phyloP scores from a whole-genome alignment of 306 rosid species.

The Cucumis sativus region DNA sequence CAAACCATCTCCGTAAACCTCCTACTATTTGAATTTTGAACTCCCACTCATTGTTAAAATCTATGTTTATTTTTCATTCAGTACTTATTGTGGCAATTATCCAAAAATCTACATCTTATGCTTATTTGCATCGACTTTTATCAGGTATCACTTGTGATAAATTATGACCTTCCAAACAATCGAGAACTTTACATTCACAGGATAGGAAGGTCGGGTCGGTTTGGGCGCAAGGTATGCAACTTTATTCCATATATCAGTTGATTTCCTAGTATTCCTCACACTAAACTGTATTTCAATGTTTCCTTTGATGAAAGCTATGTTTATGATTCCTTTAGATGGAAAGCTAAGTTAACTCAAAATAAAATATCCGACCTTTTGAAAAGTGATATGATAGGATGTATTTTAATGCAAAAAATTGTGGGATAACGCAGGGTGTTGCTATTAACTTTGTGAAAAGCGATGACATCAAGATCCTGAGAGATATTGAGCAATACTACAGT shows the following conservation, averaged over 20 bases:
- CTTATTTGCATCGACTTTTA: neutral
- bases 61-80: neutral
- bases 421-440: constrained; percentile 76
- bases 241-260: neutral
- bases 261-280: neutral
- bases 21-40: neutral
- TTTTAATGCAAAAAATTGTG: neutral
- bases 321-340: too few species aligned
- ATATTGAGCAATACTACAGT: constrained; percentile 92
- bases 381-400: neutral
- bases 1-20: neutral
- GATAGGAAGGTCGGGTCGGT: constrained; percentile 97
- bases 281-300: neutral
- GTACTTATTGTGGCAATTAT: neutral
- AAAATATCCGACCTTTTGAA: neutral
- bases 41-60: neutral
- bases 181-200: constrained; percentile 97
- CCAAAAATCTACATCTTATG: neutral
- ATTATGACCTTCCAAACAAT: constrained; percentile 95
- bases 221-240: constrained; percentile 81
- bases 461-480: constrained; percentile 89
- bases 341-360: neutral
- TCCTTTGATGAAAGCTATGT: neutral
- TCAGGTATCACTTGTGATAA: constrained; percentile 89
- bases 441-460: constrained; percentile 94